Evolutionary conservation across 1,284 basidiomycete species (phyloP).

Genomic region (Vanrija pseudolonga): DNA sequence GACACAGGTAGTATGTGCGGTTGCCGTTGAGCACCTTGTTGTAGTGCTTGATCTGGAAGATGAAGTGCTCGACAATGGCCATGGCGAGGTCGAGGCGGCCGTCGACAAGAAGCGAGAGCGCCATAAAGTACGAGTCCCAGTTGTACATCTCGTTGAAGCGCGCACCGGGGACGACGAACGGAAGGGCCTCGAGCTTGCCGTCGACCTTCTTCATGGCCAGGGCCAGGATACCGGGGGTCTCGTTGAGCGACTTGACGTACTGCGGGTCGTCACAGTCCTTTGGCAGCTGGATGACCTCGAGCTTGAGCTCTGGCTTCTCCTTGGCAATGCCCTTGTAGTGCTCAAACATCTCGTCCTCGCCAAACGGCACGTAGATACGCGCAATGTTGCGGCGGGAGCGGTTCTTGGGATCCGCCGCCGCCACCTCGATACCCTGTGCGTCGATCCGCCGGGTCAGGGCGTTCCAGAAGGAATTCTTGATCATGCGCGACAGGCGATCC

Average conservation of each 20-base stretch:
- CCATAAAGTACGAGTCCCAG: constrained; percentile 49
- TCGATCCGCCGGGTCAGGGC: constrained; percentile 94
- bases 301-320: constrained; percentile 82
- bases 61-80: constrained; percentile 97
- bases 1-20: constrained; percentile 69
- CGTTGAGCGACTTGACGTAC: constrained; percentile 90
- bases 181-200: constrained; percentile 79
- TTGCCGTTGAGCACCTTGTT: constrained; percentile 63
- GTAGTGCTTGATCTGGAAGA: constrained; percentile 98
- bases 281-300: constrained; percentile 87
- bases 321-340: constrained; percentile 67
- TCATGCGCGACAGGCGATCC: constrained; percentile 94
- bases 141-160: constrained; percentile 87
- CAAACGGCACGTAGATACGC: constrained; percentile 89
- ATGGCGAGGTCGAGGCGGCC: constrained; percentile 90
- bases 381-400: constrained; percentile 78
- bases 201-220: constrained; percentile 87
- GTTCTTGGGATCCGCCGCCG: constrained; percentile 96
- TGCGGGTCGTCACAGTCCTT: constrained; percentile 75
- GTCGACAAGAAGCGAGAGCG: constrained; percentile 85
- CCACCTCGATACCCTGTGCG: constrained; percentile 92
- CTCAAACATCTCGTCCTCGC: constrained; percentile 86
- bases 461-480: constrained; percentile 97
- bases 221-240: constrained; percentile 87
- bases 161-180: constrained; percentile 95